Conservation (phyloP, 1,284 basidiomycete genomes). For the Ganoderma sinense region DNA sequence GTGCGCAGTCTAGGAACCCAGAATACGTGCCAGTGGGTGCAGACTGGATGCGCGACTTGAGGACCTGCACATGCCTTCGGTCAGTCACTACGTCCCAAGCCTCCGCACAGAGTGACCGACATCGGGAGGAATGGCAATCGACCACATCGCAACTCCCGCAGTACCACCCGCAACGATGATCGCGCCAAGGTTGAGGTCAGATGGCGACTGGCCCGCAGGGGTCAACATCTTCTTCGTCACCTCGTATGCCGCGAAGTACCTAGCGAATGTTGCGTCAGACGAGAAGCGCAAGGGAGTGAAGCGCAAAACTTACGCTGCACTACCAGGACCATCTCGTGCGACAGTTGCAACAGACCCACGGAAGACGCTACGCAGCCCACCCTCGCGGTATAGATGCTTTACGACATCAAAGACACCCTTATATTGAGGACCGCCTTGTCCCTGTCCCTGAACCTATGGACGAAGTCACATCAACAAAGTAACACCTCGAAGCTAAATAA, state of each 20-base stretch:
- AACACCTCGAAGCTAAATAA: no score
- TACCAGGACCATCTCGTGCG: conserved; percentile 94
- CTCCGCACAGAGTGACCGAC: conserved; percentile 54
- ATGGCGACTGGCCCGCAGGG: conserved; percentile 77
- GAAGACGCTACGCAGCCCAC: conserved; percentile 92
- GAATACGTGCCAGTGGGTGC: conserved; percentile 96
- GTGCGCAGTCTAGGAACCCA: conserved; percentile 92
- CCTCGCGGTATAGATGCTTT: conserved; percentile 92
- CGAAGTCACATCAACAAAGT: neutral
- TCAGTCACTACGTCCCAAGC: conserved; percentile 13
- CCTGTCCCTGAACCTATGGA: conserved; percentile 75
- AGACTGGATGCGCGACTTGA: conserved; percentile 98
- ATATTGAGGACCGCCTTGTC: conserved; percentile 86
- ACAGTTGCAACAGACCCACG: conserved; percentile 94
- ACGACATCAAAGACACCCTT: conserved; percentile 94
- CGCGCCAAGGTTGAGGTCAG: conserved; percentile 87
- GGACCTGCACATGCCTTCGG: conserved; percentile 62
- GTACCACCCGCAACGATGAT: conserved; percentile 94
- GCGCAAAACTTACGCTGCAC: conserved; percentile 80
- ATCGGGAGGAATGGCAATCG: conserved; percentile 94
- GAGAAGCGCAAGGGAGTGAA: neutral
- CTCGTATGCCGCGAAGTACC: conserved; percentile 98
- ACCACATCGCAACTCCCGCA: conserved; percentile 99
- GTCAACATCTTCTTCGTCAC: conserved; percentile 89
- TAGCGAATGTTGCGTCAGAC: conserved; percentile 41